Evolutionary conservation across 2,329 filamentous ascomycete species (phyloP), one percentile per base, ranked within the genome.

Genomic region (Aaosphaeria arxii): DNA sequence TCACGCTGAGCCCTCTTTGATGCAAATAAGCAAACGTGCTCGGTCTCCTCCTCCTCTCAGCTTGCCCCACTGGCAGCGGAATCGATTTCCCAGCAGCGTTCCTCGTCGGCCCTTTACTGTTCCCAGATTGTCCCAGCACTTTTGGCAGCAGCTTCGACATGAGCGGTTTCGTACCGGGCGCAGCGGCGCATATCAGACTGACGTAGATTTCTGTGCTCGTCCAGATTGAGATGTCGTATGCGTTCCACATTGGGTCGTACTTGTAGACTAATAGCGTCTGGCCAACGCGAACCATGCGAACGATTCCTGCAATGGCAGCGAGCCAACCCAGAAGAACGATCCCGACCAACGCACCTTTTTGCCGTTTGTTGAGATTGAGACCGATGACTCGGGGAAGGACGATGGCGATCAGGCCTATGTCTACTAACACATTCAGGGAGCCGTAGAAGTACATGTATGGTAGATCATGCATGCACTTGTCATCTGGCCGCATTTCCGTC

Each of bases 171-270:
- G 56, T 45, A 0, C 59, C 59, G 4, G 57, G 59, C 11, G 57
- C 57, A 2, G 57, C 48, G 4, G 59, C 59, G 38, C 59, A 62
- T 4, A 60, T 49, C 4, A 62, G 17, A 28, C 53, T 49, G 28
- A 57, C 50, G 35, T 60, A 62, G 7, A 60, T 53, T 32, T 62
- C 59, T 0, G 52, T 55, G 7, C 53, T 53, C 4, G 57, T 55
- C 59, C 59, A 62, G 36, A 60, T 60, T 3, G 54, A 55, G 3
- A 62, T 46, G 35, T 62, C 59, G 50, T 58, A 62, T 31, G 50
- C 40, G 32, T 62, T 55, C 59, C 57, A 62, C 7, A 51, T 48
- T 3, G 59, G 51, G 30, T 62, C 59, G 30, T 56, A 54, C 48
- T 53, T 30, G 5, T 43, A 41, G 44, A 48, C 55, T 4, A 7